Percentiles rank a stretch among this genome's conserved stretches.
These are phyloP conservation scores for Trichoderma citrinoviride DNA, from an alignment of 2,329 filamentous ascomycete genomes.

Conservation along the genomic window DNA sequence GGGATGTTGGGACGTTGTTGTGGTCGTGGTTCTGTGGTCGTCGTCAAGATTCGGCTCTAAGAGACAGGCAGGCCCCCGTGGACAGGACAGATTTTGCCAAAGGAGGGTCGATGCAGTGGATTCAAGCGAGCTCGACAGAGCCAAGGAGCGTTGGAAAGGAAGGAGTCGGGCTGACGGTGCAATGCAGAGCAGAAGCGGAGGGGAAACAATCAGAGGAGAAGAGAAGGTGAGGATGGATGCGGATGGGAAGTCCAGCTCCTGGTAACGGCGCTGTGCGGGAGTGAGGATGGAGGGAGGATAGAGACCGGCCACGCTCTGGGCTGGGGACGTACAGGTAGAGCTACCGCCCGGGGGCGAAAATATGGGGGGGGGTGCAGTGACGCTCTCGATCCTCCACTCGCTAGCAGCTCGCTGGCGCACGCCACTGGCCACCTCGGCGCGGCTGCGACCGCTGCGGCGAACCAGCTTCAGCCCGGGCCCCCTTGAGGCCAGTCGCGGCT, in stretches of 20 bases:
- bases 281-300: slow-evolving; percentile 25
- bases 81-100: slow-evolving; percentile 36
- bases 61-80: slow-evolving; percentile 26
- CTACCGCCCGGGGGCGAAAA: slow-evolving; percentile 5
- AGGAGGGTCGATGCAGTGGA: slow-evolving; percentile 37
- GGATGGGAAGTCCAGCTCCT: slow-evolving; percentile 38
- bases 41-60: slow-evolving; percentile 22
- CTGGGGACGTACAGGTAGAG: slow-evolving; percentile 7
- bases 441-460: slow-evolving; percentile 21
- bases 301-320: background rate
- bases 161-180: slow-evolving; percentile 34
- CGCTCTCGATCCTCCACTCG: slow-evolving; percentile 17
- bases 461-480: slow-evolving; percentile 22
- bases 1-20: background rate
- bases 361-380: slow-evolving; percentile 15
- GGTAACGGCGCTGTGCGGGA: slow-evolving; percentile 30
- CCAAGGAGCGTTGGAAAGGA: slow-evolving; percentile 41
- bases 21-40: background rate
- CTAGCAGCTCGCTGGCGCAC: slow-evolving; percentile 21
- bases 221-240: slow-evolving; percentile 45
- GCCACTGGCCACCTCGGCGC: slow-evolving; percentile 21
- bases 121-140: slow-evolving; percentile 34
- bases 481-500: background rate
- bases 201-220: slow-evolving; percentile 29
- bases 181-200: slow-evolving; percentile 33